A percentile compares a stretch with the other conserved stretches of the same genome.
Conservation (phyloP, 2,329 filamentous ascomycete genomes). For the Lachnellula occidentalis region DNA sequence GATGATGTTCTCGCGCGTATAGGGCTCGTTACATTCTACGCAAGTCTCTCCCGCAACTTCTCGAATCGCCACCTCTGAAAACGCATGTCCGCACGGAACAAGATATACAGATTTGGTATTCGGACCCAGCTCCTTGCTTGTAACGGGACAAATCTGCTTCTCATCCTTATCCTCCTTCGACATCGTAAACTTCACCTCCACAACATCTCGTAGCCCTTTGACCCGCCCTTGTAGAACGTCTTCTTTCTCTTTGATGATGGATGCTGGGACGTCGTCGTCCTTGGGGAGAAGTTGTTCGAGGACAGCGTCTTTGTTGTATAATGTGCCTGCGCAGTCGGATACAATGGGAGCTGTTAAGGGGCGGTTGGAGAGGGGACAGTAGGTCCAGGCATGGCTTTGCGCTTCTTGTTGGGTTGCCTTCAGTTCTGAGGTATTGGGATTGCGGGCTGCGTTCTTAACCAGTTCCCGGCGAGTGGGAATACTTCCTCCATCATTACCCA, state of each 20-base stretch:
- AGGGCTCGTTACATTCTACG: slow-evolving; percentile 70
- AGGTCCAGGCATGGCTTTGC: slow-evolving; percentile 79
- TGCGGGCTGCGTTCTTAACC: slow-evolving; percentile 84
- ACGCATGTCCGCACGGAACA: slow-evolving; percentile 92
- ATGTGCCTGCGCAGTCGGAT: slow-evolving; percentile 73
- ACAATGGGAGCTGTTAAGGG: slow-evolving; percentile 64
- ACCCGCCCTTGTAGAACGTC: slow-evolving; percentile 58
- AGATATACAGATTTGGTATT: slow-evolving; percentile 78
- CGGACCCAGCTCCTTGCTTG: slow-evolving; percentile 78
- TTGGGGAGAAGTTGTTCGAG: slow-evolving; percentile 60
- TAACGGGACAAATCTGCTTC: slow-evolving; percentile 79
- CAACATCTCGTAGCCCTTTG: slow-evolving; percentile 77
- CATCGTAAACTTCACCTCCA: slow-evolving; percentile 70
- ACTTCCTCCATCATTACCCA: slow-evolving; percentile 97
- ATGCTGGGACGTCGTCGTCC: slow-evolving; percentile 42
- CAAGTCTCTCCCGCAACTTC: slow-evolving; percentile 64
- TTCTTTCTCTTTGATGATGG: slow-evolving; percentile 48
- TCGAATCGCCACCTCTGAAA: slow-evolving; percentile 78
- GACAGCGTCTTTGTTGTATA: slow-evolving; percentile 94
- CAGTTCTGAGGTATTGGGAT: slow-evolving; percentile 75
- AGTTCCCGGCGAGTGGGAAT: slow-evolving; percentile 95
- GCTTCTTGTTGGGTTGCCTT: slow-evolving; percentile 86
- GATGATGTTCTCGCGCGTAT: slow-evolving; percentile 72
- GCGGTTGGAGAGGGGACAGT: slow-evolving; percentile 79
- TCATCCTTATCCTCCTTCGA: slow-evolving; percentile 43